These are phyloP conservation scores for Panaeolus cyanescens DNA, from an alignment of 768 basidiomycete species.

Conservation along the genomic window DNA sequence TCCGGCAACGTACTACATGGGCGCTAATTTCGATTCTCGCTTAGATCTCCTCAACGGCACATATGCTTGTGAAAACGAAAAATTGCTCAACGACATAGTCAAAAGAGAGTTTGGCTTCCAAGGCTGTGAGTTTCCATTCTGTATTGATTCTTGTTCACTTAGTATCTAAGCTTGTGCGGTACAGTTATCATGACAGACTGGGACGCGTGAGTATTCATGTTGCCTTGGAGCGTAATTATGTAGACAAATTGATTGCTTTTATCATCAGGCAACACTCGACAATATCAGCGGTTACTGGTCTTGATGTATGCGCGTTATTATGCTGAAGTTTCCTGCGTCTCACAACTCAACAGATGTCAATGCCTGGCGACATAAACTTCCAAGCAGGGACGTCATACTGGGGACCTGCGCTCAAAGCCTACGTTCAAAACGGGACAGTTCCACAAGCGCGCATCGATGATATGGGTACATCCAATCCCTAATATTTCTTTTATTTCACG, in stretches of 20 bases:
- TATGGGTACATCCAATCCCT: slow-evolving; percentile 72
- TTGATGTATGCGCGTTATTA: slow-evolving; percentile 54
- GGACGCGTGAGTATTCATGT: slow-evolving; percentile 45
- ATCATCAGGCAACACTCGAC: slow-evolving; percentile 52
- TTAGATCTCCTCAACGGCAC: slow-evolving; percentile 68
- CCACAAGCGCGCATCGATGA: slow-evolving; percentile 67
- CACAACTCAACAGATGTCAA: slow-evolving; percentile 54
- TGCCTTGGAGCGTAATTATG: too few species aligned
- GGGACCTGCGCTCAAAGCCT: slow-evolving; percentile 64
- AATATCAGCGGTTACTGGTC: slow-evolving; percentile 56
- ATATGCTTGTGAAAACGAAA: slow-evolving; percentile 76
- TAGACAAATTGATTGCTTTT: neutral
- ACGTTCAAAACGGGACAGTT: slow-evolving; percentile 74
- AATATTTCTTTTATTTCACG: too few species aligned
- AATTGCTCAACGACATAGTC: slow-evolving; percentile 70
- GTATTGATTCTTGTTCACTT: neutral
- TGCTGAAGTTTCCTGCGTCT: neutral
- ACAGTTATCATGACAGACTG: slow-evolving; percentile 77
- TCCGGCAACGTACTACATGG: neutral
- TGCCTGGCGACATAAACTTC: slow-evolving; percentile 63
- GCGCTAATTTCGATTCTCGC: neutral
- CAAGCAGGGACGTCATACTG: slow-evolving; percentile 57
- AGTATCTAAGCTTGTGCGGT: neutral
- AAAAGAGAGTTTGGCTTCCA: slow-evolving; percentile 79
- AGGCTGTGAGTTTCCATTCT: slow-evolving; percentile 62